Percentiles rank a stretch among this genome's conserved stretches.
Evolutionary conservation across 345 rosid genomes (phyloP).

Genomic region (Eucalyptus pauciflora): DNA sequence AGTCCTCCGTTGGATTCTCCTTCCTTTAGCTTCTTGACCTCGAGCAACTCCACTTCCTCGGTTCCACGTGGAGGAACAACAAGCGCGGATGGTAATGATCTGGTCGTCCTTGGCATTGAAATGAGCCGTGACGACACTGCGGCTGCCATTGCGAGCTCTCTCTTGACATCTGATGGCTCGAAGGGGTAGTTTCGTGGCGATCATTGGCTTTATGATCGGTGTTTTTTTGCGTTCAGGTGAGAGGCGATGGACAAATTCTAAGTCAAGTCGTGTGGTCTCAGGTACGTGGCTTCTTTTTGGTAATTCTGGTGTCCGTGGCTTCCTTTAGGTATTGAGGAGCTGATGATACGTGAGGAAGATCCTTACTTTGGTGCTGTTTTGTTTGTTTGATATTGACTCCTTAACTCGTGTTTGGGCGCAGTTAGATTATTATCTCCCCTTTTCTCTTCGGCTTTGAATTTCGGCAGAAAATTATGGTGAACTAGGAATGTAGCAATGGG

Average conservation of each 20-base stretch:
- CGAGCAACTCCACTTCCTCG: background rate
- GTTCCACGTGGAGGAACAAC: background rate
- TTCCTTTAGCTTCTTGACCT: slow-evolving; percentile 2
- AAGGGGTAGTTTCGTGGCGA: background rate
- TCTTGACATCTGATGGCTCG: background rate
- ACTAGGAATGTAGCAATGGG: background rate
- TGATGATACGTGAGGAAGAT: background rate
- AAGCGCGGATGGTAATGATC: slow-evolving; percentile 5
- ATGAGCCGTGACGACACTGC: slow-evolving; percentile 92
- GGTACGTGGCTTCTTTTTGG: slow-evolving; percentile 24
- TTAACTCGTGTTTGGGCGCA: background rate
- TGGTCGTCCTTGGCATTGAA: slow-evolving; percentile 80
- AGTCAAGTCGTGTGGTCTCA: slow-evolving; percentile 94
- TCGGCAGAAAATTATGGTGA: background rate
- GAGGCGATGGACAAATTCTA: slow-evolving; percentile 73
- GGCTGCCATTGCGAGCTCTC: slow-evolving; percentile 55
- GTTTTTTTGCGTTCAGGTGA: slow-evolving; percentile 35
- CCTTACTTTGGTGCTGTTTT: background rate
- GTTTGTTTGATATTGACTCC: background rate
- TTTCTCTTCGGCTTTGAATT: background rate
- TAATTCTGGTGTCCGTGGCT: background rate
- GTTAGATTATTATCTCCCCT: background rate
- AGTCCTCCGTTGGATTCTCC: accelerated
- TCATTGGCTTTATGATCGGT: background rate
- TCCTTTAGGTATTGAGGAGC: background rate